Evolutionary conservation across 306 rosid species (phyloP), one percentile per base, ranked within the genome.

Genomic region (Casuarina equisetifolia): DNA sequence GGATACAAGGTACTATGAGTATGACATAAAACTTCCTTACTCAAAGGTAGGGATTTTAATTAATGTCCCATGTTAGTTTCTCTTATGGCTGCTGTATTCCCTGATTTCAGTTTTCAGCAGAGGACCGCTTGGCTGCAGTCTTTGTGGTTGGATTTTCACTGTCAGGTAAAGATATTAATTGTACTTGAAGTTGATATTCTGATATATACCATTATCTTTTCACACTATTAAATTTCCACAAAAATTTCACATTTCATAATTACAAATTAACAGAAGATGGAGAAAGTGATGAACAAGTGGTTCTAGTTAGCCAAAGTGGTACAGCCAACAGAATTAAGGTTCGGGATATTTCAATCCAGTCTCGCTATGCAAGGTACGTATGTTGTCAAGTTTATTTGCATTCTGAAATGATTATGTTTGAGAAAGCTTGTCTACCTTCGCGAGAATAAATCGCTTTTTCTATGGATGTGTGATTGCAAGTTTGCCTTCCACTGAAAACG

Each of bases 281-380:
- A 42, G 97, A 92, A 87, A 95, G 99, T 85, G 99, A 95, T 79
- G 99, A 95, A 86, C 96, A 92, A 92, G 99, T 91, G 69, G 99
- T 95, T 80, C 87, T 95, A 9, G 97, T 95, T 43, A 95, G 98
- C 88, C 99, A 95, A 79, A 95, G 94, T 71, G 99, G 99, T 64
- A 95, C 97, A 4, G 99, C 89, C 67, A 95, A 95, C 84, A 88
- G 99, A 88, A 90, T 95, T 52, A 95, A 95, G 88, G 98, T 95
- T 79, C 97, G 91, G 78, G 97, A 95, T 79, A 84, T 92, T 85
- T 95, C 98, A 12, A 90, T 95, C 79, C 98, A 95, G 86, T 91
- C 97, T 72, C 97, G 99, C 79, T 92, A 79, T 71, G 98, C 99
- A 53, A 95, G 99, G 99, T 92, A 85, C 78, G n/a, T 2, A 69